Evolutionary conservation across 257 asterid species (phyloP), one percentile per base, ranked within the genome.

Genomic region (Petunia axillaris): DNA sequence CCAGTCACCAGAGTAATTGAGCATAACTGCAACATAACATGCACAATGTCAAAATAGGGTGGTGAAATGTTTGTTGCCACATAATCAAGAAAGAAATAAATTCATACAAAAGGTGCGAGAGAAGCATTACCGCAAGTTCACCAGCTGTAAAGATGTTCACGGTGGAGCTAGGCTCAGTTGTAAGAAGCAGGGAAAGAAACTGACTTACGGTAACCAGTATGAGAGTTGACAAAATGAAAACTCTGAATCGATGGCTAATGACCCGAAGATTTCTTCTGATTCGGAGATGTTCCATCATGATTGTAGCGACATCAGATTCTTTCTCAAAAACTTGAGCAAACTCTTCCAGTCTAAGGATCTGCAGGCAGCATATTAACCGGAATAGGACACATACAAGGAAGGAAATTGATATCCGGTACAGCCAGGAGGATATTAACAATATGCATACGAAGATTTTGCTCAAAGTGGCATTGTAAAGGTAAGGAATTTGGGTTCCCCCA

Each of bases 231-330:
- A 95, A 86, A 62, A 95, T 92, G 81, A 95, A 95, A 9, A 89
- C 81, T 46, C 99, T 85, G 54, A 93, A 95, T 2, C 99, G 93
- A 78, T 95, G 99, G 82, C 99, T 95, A 53, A 95, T 92, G 64
- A 95, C 75, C 2, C 97, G 87, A 40, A 95, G 97, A 79, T 90
- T 89, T 80, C 97, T 84, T 79, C 97, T 87, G 86, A 95, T 95
- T 76, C 91, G 86, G 44, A 95, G 97, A 89, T 95, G 99, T 8
- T 93, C 97, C 5, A 90, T 52, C 89, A 93, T 50, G 85, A 95
- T 89, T 0, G 92, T 64, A 6, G 86, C 88, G 53, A 95, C 97
- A 2, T 95, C 97, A 4, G 97, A 86, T 70, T 93, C 87, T 59
- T 37, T 83, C 82, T 89, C 90, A n/a, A 95, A 95, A 68, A 93